phyloP scores from a whole-genome alignment of 768 basidiomycete genomes.

The Asterophora parasitica region DNA sequence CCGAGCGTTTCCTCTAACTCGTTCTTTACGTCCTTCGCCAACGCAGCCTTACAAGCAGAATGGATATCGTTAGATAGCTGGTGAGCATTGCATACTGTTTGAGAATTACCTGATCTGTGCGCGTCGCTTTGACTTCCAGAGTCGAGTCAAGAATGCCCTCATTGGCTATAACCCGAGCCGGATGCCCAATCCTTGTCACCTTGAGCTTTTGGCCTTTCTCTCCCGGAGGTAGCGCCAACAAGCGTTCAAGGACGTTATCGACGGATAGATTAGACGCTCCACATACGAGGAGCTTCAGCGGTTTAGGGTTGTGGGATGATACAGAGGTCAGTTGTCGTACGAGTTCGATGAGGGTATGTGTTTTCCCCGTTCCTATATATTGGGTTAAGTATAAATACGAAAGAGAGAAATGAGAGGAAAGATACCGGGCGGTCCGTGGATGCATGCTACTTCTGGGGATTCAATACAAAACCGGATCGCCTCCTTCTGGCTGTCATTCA shows the following conservation, averaged over 20 bases:
- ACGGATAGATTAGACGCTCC: constrained; percentile 94
- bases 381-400: background rate
- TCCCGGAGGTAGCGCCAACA: constrained; percentile 55
- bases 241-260: constrained; percentile 89
- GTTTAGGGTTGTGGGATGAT: constrained; percentile 42
- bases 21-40: constrained; percentile 84
- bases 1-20: constrained; percentile 73
- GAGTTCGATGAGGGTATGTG: constrained; percentile 90
- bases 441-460: constrained; percentile 80
- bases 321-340: constrained; percentile 73
- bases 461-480: constrained; percentile 83
- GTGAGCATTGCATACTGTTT: no score
- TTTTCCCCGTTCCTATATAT: constrained; percentile 80
- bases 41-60: constrained; percentile 47
- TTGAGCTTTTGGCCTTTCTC: constrained; percentile 50
- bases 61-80: background rate
- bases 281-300: constrained; percentile 74
- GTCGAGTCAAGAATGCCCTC: constrained; percentile 64
- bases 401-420: background rate
- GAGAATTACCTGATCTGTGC: constrained; percentile 60
- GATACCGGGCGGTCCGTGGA: constrained; percentile 94
- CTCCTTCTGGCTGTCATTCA: constrained; percentile 82
- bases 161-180: constrained; percentile 82
- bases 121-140: constrained; percentile 65
- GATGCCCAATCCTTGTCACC: constrained; percentile 91